Evolutionary conservation across 2,329 filamentous ascomycete genomes (phyloP), one percentile per base, ranked within the genome.

Genomic region (Huntiella savannae): DNA sequence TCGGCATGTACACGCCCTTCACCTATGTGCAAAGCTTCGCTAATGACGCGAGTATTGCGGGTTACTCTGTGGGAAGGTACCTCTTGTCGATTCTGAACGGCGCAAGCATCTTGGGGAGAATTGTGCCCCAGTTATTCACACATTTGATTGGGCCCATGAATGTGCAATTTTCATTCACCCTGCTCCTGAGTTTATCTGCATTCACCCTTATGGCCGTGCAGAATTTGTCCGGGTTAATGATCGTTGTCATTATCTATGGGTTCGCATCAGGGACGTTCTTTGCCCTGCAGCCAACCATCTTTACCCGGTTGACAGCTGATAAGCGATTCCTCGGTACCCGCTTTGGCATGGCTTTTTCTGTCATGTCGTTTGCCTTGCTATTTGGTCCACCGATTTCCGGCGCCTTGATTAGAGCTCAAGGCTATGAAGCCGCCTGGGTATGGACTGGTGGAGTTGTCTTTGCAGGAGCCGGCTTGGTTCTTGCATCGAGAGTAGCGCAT

Each of bases 1-100:
- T 63, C 35, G 54, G 51, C 40, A 58, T 61, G 54, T 62, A 58
- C 54, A 58, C 60, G 11, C 64, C 63, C 1, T 61, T 65, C 43
- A 70, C 65, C 54, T 70, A 67, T 49, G 56, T 68, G 33, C 60
- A 65, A 45, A 57, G 56, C 1, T 70, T 65, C 40, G 63, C 66
- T 2, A 53, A 62, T 3, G 54, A 55, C n/a, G 53, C 57, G 4
- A 58, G 61, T 1, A 49, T 59, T 38, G 55, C 58, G 1, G 54
- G 54, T 3, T 52, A 53, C 32, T 54, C 54, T 16, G 52, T 68
- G 4, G 61, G 61, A 1, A 56, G 60, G 12, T 70, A 72, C 49
- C 58, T 72, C 17, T 56, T 73, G 4, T 58, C 69, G 2, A 65
- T 73, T 40, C 61, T 71, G 43, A 73, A 72, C 54, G 67, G 63